Base-by-base conservation (phyloP, 192 early-diverging fungal genomes). In the Umbelopsis sp. region DNA sequence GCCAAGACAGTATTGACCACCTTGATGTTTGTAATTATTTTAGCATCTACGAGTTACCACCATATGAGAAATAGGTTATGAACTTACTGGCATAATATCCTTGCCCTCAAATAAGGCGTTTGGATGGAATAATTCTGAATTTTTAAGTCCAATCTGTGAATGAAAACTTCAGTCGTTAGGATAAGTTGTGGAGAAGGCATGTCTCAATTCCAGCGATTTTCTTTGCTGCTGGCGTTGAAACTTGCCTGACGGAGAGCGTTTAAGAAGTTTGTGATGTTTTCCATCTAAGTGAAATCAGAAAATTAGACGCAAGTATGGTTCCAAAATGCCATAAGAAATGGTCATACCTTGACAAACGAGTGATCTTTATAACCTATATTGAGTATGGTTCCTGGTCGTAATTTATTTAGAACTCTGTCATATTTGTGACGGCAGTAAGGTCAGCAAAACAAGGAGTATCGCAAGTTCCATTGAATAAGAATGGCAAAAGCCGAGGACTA, bases 251-350 rank as follows among this genome's bases (percentile, higher is more conserved):
- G 85, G 41, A 87, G 88, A 3, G 86, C 91, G 32, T 81, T 81
- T 25, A 94, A 69, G 74, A 93, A 94, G 75, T 91, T 90, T 68
- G 78, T 74, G 26, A 93, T 92, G 56, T 93, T 92, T 71, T 91
- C 90, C 89, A 93, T 92, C 91, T 92, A 32, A 12, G 65, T 52
- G 49, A 47, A 36, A 45, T 66, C 20, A 14, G n/a, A 41, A 50
- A 54, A 4, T 25, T 21, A 68, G 76, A 49, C 43, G 5, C 1
- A 5, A 49, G 21, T 22, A 59, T 41, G 17, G 44, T 50, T 26
- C 20, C 43, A 24, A 29, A 68, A 45, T 16, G 70, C 71, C 24
- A 22, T 66, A 21, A 59, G 54, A 10, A 56, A 24, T 0, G 24
- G 22, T 12, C 52, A 53, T 81, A 82, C 85, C 81, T 90, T 86